Evolutionary conservation across 305 asterid genomes (phyloP), one percentile per base, ranked within the genome.

Genomic region (Monarda citriodora): DNA sequence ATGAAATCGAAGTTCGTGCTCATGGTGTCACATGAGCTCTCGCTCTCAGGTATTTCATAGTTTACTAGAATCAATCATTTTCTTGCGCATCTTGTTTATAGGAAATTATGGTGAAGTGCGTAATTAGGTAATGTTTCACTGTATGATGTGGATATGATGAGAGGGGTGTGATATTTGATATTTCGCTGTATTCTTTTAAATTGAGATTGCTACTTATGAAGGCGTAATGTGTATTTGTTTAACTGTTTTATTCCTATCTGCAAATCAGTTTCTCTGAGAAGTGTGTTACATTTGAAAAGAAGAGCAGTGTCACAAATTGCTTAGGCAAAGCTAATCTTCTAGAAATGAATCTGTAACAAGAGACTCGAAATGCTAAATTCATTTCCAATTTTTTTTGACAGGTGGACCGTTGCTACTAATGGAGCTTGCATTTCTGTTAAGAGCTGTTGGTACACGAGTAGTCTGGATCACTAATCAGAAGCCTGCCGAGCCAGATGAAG

Each of bases 401-500:
- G 99, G 99, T 60, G 99, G 97, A 16, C 99, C 98, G 25, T 78
- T 94, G 68, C 78, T 91, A 12, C 62, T 91, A 62, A 90, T 90
- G 99, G 99, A 94, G 72, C 96, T 94, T 41, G 98, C 99, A 13
- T 94, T 94, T 76, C 77, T 94, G 74, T 76, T 94, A 66, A 82
- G 99, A 81, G 85, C 88, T 69, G 97, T 86, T 65, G 74, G 81
- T 53, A 63, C 98, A 9, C 69, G 94, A 63, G 96, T 94, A 52
- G 75, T 79, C 40, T 91, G 99, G 99, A 72, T 94, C 70, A 94
- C 98, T 57, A 82, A 88, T 69, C 98, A 94, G 68, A 91, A 77
- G 78, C 91, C 95, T 32, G 36, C 71, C 48, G 84, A 82, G 41
- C 58, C 81, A 11, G 95, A 91, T 63, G 84, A 88, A 65, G 77